phyloP scores from a whole-genome alignment of 2,329 filamentous ascomycete species.

The Phyllosticta paracitricarpa region DNA sequence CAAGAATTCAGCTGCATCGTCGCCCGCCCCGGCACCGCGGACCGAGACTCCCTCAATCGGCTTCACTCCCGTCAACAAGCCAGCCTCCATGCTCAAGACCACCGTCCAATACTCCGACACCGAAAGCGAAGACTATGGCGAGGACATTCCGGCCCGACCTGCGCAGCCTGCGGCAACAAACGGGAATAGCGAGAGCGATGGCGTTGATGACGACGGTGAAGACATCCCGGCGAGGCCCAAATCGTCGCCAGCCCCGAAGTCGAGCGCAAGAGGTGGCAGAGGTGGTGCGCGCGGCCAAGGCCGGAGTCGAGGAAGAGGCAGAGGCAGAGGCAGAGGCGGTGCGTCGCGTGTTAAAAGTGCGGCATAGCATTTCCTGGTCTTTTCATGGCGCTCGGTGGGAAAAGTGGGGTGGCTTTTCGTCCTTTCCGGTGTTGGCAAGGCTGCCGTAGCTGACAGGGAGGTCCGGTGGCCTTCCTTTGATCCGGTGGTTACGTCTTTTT shows the following conservation, averaged over 20 bases:
- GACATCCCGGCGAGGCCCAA: neutral
- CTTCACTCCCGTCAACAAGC: slow-evolving; percentile 14
- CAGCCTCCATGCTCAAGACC: neutral
- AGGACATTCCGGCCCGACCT: slow-evolving; percentile 22
- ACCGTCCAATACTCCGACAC: slow-evolving; percentile 7
- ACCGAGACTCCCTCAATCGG: slow-evolving; percentile 12
- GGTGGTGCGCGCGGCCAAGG: too few relatives aligned
- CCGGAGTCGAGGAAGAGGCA: too few relatives aligned
- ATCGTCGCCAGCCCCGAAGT: neutral
- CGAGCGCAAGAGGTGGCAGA: neutral
- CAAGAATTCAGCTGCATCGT: neutral
- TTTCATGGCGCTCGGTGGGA: neutral
- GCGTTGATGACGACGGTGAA: neutral
- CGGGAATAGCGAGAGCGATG: neutral
- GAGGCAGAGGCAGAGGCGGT: neutral
- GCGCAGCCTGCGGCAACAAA: neutral
- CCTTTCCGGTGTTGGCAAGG: neutral
- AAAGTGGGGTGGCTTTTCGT: neutral
- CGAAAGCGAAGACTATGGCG: slow-evolving; percentile 11
- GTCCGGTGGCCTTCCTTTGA: neutral
- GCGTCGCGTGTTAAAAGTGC: neutral
- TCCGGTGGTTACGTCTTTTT: neutral
- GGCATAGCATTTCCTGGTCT: neutral
- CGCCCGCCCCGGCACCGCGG: slow-evolving; percentile 10
- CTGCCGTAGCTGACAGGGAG: neutral